Conservation (phyloP, 2,329 filamentous ascomycete species). For the Arthrobotrys musiformis region DNA sequence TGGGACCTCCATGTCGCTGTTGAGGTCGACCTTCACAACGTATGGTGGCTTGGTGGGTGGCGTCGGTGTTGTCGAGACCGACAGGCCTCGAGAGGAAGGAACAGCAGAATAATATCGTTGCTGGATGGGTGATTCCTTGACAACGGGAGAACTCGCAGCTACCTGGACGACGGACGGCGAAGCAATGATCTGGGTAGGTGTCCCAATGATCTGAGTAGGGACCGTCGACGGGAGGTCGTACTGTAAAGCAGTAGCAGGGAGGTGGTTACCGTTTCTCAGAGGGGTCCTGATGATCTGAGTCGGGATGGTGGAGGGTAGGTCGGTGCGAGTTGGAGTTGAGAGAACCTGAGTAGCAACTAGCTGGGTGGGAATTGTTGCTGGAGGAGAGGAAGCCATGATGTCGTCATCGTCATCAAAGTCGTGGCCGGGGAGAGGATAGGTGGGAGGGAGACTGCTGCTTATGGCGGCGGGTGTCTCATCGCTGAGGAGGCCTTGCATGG, state of each 20-base stretch:
- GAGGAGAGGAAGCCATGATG: slow-evolving; percentile 62
- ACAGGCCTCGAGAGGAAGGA: slow-evolving; percentile 27
- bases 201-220: slow-evolving; percentile 70
- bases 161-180: slow-evolving; percentile 75
- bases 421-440: slow-evolving; percentile 25
- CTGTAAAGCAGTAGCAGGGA: neutral
- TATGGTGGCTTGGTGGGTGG: slow-evolving; percentile 32
- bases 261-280: slow-evolving; percentile 57
- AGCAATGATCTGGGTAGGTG: slow-evolving; percentile 64
- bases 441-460: slow-evolving; percentile 32
- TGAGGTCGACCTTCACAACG: slow-evolving; percentile 32
- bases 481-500: slow-evolving; percentile 64
- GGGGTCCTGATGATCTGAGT: slow-evolving; percentile 69
- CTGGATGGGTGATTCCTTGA: slow-evolving; percentile 65
- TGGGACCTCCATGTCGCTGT: slow-evolving; percentile 33
- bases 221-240: slow-evolving; percentile 65
- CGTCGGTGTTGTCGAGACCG: slow-evolving; percentile 19
- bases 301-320: slow-evolving; percentile 67
- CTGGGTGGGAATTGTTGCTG: slow-evolving; percentile 66
- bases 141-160: slow-evolving; percentile 84
- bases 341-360: slow-evolving; percentile 54
- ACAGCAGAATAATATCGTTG: too few species aligned
- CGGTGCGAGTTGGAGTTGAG: slow-evolving; percentile 56
- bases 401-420: slow-evolving; percentile 61
- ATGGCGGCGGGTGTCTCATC: slow-evolving; percentile 57